phyloP scores from a whole-genome alignment of 257 asterid species.

The Fraxinus cuspidata region DNA sequence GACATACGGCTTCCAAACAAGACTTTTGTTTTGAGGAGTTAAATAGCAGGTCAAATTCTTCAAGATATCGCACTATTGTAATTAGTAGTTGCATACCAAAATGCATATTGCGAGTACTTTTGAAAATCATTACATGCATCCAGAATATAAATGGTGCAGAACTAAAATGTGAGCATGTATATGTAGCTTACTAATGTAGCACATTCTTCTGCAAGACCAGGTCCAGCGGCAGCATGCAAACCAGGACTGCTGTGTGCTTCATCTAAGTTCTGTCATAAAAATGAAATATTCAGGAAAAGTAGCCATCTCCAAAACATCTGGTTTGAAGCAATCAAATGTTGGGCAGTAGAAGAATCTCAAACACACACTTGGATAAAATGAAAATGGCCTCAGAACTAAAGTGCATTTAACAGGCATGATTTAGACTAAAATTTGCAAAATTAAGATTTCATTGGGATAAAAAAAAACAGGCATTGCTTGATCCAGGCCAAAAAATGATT shows the following conservation, averaged over 20 bases:
- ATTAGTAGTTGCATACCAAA: not conserved
- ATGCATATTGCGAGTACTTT: not conserved
- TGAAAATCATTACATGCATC: not conserved
- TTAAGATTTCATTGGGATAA: not conserved
- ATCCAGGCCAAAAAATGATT: not conserved
- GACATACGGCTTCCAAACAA: not conserved
- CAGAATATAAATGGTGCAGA: not conserved
- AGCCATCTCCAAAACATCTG: slow-evolving; percentile 15
- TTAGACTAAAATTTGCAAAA: slow-evolving; percentile 7
- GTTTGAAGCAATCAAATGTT: not conserved
- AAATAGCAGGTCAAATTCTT: not conserved
- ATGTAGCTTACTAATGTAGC: slow-evolving; percentile 42
- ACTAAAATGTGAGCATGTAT: too few species aligned
- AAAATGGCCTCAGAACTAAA: slow-evolving; percentile 11
- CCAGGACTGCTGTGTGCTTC: slow-evolving; percentile 98
- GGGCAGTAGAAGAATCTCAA: not conserved
- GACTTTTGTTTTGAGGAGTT: not conserved
- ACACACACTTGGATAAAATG: slow-evolving; percentile 14
- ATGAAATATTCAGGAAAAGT: slow-evolving; percentile 16
- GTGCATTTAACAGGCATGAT: slow-evolving; percentile 10
- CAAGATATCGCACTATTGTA: not conserved
- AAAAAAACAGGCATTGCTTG: not conserved
- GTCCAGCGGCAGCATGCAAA: slow-evolving; percentile 98
- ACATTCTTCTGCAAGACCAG: slow-evolving; percentile 95
- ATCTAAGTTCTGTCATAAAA: slow-evolving; percentile 72